phyloP scores from a whole-genome alignment of 805 yeast species.

The Blastobotrys peoriensis region DNA sequence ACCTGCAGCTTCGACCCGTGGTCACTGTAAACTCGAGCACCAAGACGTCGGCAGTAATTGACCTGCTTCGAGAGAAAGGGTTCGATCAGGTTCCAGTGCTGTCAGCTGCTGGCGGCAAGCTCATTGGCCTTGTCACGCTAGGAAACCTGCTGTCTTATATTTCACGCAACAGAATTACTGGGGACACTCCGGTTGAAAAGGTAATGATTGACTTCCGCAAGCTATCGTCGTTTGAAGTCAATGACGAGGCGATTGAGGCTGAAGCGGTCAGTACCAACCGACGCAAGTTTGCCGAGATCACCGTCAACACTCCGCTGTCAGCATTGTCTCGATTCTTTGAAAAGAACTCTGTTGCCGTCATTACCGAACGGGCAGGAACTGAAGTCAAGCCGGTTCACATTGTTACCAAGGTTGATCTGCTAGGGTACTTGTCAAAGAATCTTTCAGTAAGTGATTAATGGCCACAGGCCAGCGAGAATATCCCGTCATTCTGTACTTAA shows the following conservation, averaged over 20 bases:
- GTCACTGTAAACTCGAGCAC: constrained; percentile 62
- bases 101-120: constrained; percentile 42
- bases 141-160: constrained; percentile 64
- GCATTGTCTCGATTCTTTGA: constrained; percentile 76
- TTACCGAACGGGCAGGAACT: constrained; percentile 48
- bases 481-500: constrained; percentile 1
- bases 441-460: background rate
- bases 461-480: no score
- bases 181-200: constrained; percentile 49
- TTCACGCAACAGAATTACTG: constrained; percentile 52
- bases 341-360: constrained; percentile 76
- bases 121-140: constrained; percentile 71
- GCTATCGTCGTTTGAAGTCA: constrained; percentile 48
- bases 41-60: constrained; percentile 57
- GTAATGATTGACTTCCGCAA: constrained; percentile 72
- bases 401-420: constrained; percentile 81
- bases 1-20: constrained; percentile 71
- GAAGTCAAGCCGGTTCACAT: constrained; percentile 69
- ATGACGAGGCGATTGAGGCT: constrained; percentile 38
- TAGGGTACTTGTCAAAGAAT: constrained; percentile 39
- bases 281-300: constrained; percentile 61
- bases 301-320: constrained; percentile 56
- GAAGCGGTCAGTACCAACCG: constrained; percentile 46
- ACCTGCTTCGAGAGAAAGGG: constrained; percentile 64
- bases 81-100: constrained; percentile 84